These are phyloP conservation scores for Juncus effusus DNA, from an alignment of 176 grass and related monocot genomes.

Conservation along the genomic window DNA sequence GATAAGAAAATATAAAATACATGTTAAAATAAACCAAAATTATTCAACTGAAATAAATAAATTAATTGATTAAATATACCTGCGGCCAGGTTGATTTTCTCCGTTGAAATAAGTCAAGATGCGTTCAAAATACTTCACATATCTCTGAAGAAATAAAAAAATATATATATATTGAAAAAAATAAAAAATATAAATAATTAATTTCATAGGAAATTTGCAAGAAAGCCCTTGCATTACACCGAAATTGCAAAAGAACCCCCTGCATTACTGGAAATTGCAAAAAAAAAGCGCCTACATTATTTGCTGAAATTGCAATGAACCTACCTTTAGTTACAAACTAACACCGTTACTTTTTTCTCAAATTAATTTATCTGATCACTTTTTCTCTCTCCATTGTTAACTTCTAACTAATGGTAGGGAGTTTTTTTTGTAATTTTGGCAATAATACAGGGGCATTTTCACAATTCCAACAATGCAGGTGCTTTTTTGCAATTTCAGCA, in stretches of 20 bases:
- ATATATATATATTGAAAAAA: not conserved
- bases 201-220: no score
- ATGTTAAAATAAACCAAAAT: conserved; percentile 28
- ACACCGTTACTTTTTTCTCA: no score
- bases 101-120: conserved; percentile 87
- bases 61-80: conserved; percentile 33
- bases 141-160: conserved; percentile 62
- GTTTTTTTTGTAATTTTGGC: no score
- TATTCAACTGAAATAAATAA: conserved; percentile 21
- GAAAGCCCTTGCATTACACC: not conserved
- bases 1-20: conserved; percentile 30
- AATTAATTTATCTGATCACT: no score
- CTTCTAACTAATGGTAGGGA: no score
- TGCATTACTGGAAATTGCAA: not conserved
- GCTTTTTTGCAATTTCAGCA: no score
- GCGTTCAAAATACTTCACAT: conserved; percentile 96
- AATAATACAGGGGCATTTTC: no score
- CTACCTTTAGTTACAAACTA: no score
- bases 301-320: no score
- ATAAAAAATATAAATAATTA: not conserved
- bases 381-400: no score
- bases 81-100: conserved; percentile 86
- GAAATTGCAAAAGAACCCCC: not conserved
- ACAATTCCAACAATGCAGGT: no score
- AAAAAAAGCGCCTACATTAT: no score